A percentile compares a stretch with the other conserved stretches of the same genome.
phyloP scores from a whole-genome alignment of 352 stramenopile genomes.

The Globisporangium perplexum region DNA sequence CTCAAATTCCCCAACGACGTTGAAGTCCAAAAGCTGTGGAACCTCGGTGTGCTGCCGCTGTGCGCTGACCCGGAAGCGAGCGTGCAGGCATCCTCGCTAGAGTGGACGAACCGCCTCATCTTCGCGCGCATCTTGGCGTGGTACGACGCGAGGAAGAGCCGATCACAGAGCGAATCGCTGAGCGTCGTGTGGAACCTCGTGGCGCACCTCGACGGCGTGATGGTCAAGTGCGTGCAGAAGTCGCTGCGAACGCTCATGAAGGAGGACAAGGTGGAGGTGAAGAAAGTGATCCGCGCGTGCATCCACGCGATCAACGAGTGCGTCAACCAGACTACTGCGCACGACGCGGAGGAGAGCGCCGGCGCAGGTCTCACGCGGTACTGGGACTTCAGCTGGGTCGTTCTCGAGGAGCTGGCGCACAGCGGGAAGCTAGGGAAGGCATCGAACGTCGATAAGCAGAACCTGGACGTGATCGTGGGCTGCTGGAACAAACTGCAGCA shows the following conservation, averaged over 20 bases:
- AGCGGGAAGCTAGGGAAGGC: constrained; percentile 52
- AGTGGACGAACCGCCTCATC: constrained; percentile 49
- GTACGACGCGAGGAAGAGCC: constrained; percentile 38
- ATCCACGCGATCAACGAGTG: constrained; percentile 64
- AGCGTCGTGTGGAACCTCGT: constrained; percentile 59
- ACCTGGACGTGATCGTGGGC: constrained; percentile 63
- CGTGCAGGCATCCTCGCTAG: constrained; percentile 60
- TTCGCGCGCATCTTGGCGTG: constrained; percentile 64
- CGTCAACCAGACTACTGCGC: constrained; percentile 25
- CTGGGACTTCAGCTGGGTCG: constrained; percentile 81
- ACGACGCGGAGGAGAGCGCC: constrained; percentile 29
- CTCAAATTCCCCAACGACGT: constrained; percentile 59
- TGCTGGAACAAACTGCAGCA: constrained; percentile 80
- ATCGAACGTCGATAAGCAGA: constrained; percentile 45
- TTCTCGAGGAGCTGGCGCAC: constrained; percentile 73
- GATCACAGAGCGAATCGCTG: constrained; percentile 17
- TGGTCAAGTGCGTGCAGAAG: constrained; percentile 72
- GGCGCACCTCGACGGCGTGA: constrained; percentile 69
- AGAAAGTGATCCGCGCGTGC: constrained; percentile 48
- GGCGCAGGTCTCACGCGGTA: constrained; percentile 37
- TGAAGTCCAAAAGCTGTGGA: constrained; percentile 80
- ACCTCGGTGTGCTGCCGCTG: constrained; percentile 74
- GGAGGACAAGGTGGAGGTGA: constrained; percentile 45
- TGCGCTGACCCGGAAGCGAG: constrained; percentile 74
- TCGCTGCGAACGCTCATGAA: constrained; percentile 66